Conservation (phyloP, 495 filamentous ascomycete species). For the Letharia columbiana region DNA sequence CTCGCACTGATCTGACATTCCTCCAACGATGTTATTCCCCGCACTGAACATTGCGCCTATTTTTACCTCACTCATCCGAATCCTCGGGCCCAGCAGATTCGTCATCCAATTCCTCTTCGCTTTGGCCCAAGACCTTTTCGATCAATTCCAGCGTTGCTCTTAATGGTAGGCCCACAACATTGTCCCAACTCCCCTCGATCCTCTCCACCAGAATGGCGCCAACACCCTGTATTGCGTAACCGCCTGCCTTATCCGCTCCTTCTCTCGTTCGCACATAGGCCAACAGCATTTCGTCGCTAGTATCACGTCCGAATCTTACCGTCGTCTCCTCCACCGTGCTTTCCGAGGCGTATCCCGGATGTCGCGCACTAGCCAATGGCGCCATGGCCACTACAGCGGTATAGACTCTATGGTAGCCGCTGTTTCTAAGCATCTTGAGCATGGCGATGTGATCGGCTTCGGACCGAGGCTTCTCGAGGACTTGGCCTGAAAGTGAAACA, state of each 20-base stretch:
- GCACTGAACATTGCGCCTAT: background rate
- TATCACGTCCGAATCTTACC: slow-evolving; percentile 66
- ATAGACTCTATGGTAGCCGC: slow-evolving; percentile 62
- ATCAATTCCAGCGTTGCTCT: slow-evolving; percentile 71
- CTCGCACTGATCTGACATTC: background rate
- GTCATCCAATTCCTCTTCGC: slow-evolving; percentile 37
- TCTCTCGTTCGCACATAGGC: slow-evolving; percentile 86
- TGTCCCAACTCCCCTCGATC: slow-evolving; percentile 85
- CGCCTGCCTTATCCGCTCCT: slow-evolving; percentile 92
- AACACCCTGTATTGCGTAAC: slow-evolving; percentile 86
- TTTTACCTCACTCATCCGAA: background rate
- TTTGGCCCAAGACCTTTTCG: slow-evolving; percentile 61
- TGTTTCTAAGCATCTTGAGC: slow-evolving; percentile 71
- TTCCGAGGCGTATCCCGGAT: slow-evolving; percentile 80
- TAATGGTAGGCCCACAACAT: slow-evolving; percentile 90
- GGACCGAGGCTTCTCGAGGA: slow-evolving; percentile 81
- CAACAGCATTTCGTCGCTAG: slow-evolving; percentile 73
- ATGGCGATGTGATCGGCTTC: slow-evolving; percentile 76
- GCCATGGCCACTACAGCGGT: slow-evolving; percentile 76
- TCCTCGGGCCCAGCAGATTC: slow-evolving; percentile 26
- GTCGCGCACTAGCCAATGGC: slow-evolving; percentile 61
- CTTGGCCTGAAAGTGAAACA: slow-evolving; percentile 58
- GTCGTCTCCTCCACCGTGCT: slow-evolving; percentile 77
- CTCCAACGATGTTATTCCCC: background rate
- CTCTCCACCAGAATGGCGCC: slow-evolving; percentile 78